These are phyloP conservation scores for Cupressus sempervirens DNA, from an alignment of 75 land plant species.

Conservation along the genomic window DNA sequence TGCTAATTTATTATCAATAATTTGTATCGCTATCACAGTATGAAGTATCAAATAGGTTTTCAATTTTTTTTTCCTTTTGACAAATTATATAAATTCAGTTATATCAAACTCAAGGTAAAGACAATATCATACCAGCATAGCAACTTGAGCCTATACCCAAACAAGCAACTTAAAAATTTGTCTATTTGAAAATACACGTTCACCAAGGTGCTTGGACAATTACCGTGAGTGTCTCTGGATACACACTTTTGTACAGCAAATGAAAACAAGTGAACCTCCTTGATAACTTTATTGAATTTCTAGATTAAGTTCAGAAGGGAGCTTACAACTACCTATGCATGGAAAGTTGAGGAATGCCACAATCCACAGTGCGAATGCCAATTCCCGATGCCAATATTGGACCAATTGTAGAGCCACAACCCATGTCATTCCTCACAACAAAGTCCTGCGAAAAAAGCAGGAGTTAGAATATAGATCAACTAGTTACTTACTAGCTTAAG, in stretches of 20 bases:
- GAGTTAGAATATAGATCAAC: neutral
- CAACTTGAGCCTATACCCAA: too few species aligned
- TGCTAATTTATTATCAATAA: too few species aligned
- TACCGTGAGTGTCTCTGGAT: neutral
- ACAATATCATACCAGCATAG: too few species aligned
- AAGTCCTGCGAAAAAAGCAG: constrained; percentile 61
- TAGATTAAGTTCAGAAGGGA: neutral
- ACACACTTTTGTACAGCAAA: neutral
- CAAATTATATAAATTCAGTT: too few species aligned
- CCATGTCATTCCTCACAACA: constrained; percentile 98
- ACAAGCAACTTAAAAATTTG: neutral
- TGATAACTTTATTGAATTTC: neutral
- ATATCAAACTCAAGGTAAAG: too few species aligned
- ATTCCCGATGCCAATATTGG: constrained; percentile 95
- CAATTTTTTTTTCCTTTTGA: too few species aligned
- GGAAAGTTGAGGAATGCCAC: constrained; percentile 95
- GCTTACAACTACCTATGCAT: constrained; percentile 83
- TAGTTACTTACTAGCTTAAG: neutral
- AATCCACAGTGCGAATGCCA: constrained; percentile 96
- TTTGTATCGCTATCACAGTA: too few species aligned
- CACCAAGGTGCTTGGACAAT: neutral
- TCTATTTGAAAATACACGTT: neutral
- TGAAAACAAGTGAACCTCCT: neutral
- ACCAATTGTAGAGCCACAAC: constrained; percentile 97
- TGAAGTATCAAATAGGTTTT: too few species aligned